Evolutionary conservation across 352 stramenopile genomes (phyloP).

Genomic region (Stephanocyclus meneghinianus): DNA sequence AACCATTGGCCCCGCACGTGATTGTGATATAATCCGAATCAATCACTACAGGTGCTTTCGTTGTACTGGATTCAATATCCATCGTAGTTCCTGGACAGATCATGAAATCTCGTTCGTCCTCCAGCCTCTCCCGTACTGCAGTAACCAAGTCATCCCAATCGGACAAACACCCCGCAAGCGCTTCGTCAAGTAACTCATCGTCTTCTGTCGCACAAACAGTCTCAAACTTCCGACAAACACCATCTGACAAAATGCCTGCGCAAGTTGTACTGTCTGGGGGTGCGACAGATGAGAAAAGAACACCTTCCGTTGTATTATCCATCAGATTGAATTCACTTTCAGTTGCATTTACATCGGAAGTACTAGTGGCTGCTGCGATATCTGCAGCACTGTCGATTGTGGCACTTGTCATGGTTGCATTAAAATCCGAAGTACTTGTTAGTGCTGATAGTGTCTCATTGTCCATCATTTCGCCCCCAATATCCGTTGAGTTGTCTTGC

Average conservation of each 20-base stretch:
- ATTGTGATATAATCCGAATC: slow-evolving; percentile 36
- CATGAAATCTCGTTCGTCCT: slow-evolving; percentile 32
- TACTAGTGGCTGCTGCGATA: too few relatives aligned
- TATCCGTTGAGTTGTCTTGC: background rate
- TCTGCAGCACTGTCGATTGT: too few relatives aligned
- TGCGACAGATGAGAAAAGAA: background rate
- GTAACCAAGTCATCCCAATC: slow-evolving; percentile 35
- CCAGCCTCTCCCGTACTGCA: slow-evolving; percentile 20
- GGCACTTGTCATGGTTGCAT: background rate
- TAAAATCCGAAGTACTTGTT: background rate
- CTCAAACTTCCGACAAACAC: slow-evolving; percentile 4
- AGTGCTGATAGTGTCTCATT: background rate
- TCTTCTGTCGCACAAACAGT: background rate
- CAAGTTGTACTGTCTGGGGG: background rate
- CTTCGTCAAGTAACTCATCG: background rate
- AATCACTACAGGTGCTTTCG: slow-evolving; percentile 30
- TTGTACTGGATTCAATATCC: slow-evolving; percentile 6
- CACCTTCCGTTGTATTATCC: background rate
- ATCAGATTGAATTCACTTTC: background rate
- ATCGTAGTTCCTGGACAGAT: slow-evolving; percentile 36
- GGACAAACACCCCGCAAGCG: slow-evolving; percentile 8
- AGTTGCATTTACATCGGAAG: background rate
- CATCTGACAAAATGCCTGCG: slow-evolving; percentile 7
- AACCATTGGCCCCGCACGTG: slow-evolving; percentile 30
- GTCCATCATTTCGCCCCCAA: background rate